phyloP scores from a whole-genome alignment of 1,284 basidiomycete genomes.

The Cryptococcus sp. region DNA sequence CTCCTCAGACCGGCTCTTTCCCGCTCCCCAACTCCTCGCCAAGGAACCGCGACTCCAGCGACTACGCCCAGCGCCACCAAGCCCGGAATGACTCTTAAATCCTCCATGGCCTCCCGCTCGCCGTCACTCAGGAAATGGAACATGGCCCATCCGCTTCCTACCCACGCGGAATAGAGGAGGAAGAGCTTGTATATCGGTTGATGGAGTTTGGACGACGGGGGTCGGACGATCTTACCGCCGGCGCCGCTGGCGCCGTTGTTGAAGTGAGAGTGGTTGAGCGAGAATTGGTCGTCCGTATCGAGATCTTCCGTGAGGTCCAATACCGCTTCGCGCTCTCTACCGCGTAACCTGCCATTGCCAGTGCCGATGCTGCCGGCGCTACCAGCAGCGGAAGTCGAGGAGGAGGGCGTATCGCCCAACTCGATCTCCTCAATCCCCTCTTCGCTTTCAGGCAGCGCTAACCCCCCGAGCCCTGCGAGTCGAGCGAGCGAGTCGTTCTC shows the following conservation, averaged over 20 bases:
- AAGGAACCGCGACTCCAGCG: slow-evolving; percentile 65
- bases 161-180: slow-evolving; percentile 62
- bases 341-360: neutral
- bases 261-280: slow-evolving; percentile 34
- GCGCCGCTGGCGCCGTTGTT: slow-evolving; percentile 9
- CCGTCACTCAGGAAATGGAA: slow-evolving; percentile 65
- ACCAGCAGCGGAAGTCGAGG: neutral
- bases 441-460: neutral
- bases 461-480: slow-evolving; percentile 1
- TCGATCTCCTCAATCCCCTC: neutral
- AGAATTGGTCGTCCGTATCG: slow-evolving; percentile 36
- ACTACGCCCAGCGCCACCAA: slow-evolving; percentile 65
- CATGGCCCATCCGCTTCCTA: slow-evolving; percentile 64
- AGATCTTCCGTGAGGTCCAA: slow-evolving; percentile 9
- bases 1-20: slow-evolving; percentile 73
- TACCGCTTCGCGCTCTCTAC: neutral
- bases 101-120: slow-evolving; percentile 64
- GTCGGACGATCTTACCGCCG: slow-evolving; percentile 11
- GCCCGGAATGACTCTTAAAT: slow-evolving; percentile 72
- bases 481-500: neutral
- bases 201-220: slow-evolving; percentile 55
- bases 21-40: slow-evolving; percentile 64
- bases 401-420: neutral
- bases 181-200: slow-evolving; percentile 69
- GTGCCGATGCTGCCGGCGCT: neutral